A percentile compares a stretch with the other conserved stretches of the same genome.
phyloP scores from a whole-genome alignment of 73 alveolate genomes.

The Halteria grandinella region DNA sequence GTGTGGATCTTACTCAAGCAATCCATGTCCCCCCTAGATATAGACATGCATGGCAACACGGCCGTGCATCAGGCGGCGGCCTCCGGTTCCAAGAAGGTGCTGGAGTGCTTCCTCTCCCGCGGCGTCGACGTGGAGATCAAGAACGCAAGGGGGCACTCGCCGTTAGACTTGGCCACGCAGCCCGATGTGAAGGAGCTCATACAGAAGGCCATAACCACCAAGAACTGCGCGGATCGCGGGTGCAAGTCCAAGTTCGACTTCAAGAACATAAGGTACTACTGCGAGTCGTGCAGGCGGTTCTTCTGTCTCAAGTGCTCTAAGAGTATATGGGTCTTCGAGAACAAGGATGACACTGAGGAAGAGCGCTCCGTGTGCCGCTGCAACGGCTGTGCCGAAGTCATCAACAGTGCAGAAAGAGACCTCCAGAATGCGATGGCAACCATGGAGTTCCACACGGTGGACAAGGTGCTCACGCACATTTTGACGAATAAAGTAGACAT shows the following conservation, averaged over 20 bases:
- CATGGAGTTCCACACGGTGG: slow-evolving; percentile 54
- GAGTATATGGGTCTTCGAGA: slow-evolving; percentile 72
- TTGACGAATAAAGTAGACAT: slow-evolving; percentile 64
- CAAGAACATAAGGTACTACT: slow-evolving; percentile 79
- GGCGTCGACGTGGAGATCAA: slow-evolving; percentile 86
- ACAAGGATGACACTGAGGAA: slow-evolving; percentile 72
- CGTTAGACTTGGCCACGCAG: slow-evolving; percentile 79
- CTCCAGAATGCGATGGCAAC: slow-evolving; percentile 75
- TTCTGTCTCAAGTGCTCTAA: slow-evolving; percentile 73
- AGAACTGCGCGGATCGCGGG: slow-evolving; percentile 61
- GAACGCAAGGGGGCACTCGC: slow-evolving; percentile 91
- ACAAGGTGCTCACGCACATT: slow-evolving; percentile 45
- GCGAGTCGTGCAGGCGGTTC: slow-evolving; percentile 78
- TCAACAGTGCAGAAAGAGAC: slow-evolving; percentile 73
- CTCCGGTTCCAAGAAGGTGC: slow-evolving; percentile 67
- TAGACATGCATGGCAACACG: slow-evolving; percentile 89
- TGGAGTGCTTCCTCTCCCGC: slow-evolving; percentile 83
- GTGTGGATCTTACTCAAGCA: slow-evolving; percentile 79
- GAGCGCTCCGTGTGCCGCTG: slow-evolving; percentile 88
- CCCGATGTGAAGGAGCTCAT: slow-evolving; percentile 74
- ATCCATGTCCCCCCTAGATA: slow-evolving; percentile 80
- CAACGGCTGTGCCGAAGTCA: slow-evolving; percentile 67
- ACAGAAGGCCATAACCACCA: slow-evolving; percentile 70
- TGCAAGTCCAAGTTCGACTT: slow-evolving; percentile 77
- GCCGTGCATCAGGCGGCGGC: slow-evolving; percentile 93